These are phyloP conservation scores for Cryphonectria parasitica DNA, from an alignment of 2,329 filamentous ascomycete genomes.

Conservation along the genomic window DNA sequence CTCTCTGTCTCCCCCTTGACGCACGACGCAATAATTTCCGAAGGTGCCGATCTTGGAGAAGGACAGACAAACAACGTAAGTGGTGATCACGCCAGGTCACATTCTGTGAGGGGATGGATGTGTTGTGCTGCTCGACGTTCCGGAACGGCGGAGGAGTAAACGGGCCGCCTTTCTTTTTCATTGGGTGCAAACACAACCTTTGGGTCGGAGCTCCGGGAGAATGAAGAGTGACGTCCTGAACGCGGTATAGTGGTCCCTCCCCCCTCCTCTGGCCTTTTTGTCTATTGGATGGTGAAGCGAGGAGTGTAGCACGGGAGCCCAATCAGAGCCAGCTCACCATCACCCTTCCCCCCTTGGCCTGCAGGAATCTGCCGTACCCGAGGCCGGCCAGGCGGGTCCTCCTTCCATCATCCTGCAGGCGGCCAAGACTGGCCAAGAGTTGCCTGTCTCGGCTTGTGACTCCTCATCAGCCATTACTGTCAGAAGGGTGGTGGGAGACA, in stretches of 20 bases:
- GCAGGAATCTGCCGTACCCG: neutral
- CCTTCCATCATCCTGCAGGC: neutral
- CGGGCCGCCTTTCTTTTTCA: slow-evolving; percentile 13
- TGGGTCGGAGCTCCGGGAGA: neutral
- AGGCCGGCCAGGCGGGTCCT: neutral
- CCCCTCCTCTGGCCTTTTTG: neutral
- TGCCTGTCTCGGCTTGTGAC: neutral
- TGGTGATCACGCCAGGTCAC: neutral
- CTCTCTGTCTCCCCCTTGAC: neutral
- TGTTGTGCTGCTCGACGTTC: neutral
- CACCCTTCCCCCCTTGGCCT: neutral
- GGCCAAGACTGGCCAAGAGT: neutral
- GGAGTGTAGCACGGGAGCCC: neutral
- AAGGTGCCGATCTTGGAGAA: neutral
- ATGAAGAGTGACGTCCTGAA: slow-evolving; percentile 1
- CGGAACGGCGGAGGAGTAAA: slow-evolving; percentile 3
- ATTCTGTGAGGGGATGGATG: slow-evolving; percentile 4
- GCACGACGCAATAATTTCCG: neutral
- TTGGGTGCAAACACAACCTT: neutral
- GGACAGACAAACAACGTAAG: neutral
- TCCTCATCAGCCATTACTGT: neutral
- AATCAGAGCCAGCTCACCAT: neutral
- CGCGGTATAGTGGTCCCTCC: neutral
- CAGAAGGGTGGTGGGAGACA: neutral
- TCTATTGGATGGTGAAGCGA: slow-evolving; percentile 10